phyloP scores from a whole-genome alignment of 1,284 basidiomycete genomes.

The Schizophyllum commune region DNA sequence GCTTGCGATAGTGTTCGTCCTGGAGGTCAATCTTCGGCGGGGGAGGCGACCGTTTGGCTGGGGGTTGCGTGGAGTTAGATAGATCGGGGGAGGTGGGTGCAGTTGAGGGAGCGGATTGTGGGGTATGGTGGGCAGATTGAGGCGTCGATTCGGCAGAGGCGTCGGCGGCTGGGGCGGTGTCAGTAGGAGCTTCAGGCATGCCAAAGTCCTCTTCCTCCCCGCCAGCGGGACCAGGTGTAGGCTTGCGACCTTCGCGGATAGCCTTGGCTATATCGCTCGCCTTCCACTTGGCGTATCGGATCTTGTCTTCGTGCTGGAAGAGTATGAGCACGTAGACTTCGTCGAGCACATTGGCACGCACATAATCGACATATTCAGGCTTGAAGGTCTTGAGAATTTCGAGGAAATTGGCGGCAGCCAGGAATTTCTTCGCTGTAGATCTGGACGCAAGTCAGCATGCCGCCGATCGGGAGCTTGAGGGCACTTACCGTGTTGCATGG shows the following conservation, averaged over 20 bases:
- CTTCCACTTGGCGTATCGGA: conserved; percentile 90
- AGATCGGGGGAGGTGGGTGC: conserved; percentile 21
- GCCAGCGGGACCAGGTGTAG: conserved; percentile 55
- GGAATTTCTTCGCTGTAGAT: conserved; percentile 80
- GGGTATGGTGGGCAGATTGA: conserved; percentile 1
- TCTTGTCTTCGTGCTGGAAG: conserved; percentile 63
- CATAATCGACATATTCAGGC: conserved; percentile 40
- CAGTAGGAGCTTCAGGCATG: conserved; percentile 15
- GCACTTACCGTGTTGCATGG: conserved; percentile 58
- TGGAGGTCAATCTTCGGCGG: background rate
- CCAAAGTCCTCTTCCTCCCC: conserved; percentile 28
- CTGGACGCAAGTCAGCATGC: conserved; percentile 27
- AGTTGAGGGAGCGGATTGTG: conserved; percentile 11
- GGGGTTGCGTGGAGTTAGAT: conserved; percentile 17
- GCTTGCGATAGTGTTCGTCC: background rate
- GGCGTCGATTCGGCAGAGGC: conserved; percentile 12
- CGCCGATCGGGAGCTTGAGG: background rate
- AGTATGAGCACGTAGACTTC: conserved; percentile 6
- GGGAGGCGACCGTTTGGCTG: conserved; percentile 7
- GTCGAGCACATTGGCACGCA: conserved; percentile 17
- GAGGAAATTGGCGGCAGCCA: conserved; percentile 83
- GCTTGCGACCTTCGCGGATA: conserved; percentile 76
- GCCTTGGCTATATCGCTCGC: conserved; percentile 86
- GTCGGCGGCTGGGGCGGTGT: conserved; percentile 5
- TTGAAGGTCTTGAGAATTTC: conserved; percentile 76